Evolutionary conservation across 164 flowering plant species (phyloP).

Genomic region (Paratinospora sagittata): DNA sequence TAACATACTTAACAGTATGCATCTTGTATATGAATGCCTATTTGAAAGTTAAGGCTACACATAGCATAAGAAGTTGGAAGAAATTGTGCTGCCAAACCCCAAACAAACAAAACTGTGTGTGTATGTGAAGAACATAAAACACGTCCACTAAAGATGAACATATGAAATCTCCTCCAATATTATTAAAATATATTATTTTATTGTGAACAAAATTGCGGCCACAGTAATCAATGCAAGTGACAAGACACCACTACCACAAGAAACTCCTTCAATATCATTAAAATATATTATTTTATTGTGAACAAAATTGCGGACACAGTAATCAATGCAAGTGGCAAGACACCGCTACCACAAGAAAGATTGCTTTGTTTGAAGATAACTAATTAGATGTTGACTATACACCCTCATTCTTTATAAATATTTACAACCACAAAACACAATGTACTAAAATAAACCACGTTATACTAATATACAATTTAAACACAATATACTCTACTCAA

Average conservation of each 20-base stretch:
- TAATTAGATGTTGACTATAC: neutral
- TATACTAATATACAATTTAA: too few species aligned
- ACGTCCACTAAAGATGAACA: neutral
- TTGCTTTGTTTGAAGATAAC: neutral
- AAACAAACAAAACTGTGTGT: too few species aligned
- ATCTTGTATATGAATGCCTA: neutral
- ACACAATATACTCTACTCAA: too few species aligned
- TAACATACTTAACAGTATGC: neutral
- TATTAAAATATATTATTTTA: too few species aligned
- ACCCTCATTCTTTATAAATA: neutral
- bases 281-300: too few species aligned
- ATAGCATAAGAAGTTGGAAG: neutral
- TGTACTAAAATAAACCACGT: too few species aligned
- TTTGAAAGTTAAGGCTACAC: neutral
- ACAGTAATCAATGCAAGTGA: too few species aligned
- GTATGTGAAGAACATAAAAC: neutral
- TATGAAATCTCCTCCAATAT: too few species aligned
- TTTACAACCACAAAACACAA: too few species aligned
- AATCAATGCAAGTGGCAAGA: neutral
- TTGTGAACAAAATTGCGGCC: too few species aligned
- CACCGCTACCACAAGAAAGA: neutral
- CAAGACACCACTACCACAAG: too few species aligned
- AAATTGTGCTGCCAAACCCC: neutral
- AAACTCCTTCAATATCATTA: neutral
- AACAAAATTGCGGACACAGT: neutral